Percentiles rank a stretch among this genome's conserved stretches.
These are phyloP conservation scores for Pseudogymnoascus sp. DNA, from an alignment of 2,329 filamentous ascomycete species.

Conservation along the genomic window DNA sequence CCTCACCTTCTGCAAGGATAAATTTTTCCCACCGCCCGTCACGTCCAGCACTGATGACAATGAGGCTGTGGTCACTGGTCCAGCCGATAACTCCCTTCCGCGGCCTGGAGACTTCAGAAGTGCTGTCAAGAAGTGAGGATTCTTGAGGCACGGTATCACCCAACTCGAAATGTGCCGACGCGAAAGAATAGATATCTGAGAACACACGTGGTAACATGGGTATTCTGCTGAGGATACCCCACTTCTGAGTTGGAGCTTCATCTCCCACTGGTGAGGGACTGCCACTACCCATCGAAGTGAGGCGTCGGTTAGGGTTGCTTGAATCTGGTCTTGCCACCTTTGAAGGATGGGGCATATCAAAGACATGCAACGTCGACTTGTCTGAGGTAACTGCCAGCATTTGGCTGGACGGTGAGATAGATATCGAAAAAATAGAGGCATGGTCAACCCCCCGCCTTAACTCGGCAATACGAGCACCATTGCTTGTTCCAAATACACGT, in stretches of 20 bases:
- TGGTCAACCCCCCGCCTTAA: constrained; percentile 82
- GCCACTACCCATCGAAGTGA: constrained; percentile 21
- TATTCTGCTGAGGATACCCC: constrained; percentile 75
- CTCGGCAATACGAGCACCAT: constrained; percentile 73
- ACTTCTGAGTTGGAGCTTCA: constrained; percentile 58
- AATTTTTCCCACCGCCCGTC: constrained; percentile 88
- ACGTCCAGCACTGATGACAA: constrained; percentile 69
- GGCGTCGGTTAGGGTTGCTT: constrained; percentile 25
- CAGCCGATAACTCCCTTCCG: constrained; percentile 82
- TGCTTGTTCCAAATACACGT: constrained; percentile 73
- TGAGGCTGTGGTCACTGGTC: constrained; percentile 62
- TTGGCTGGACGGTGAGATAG: constrained; percentile 72
- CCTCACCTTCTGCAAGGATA: constrained; percentile 56
- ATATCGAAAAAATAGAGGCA: constrained; percentile 77
- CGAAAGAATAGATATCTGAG: constrained; percentile 81
- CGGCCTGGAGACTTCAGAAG: constrained; percentile 35
- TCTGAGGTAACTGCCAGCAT: constrained; percentile 89
- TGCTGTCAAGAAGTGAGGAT: constrained; percentile 17
- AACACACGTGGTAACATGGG: constrained; percentile 80
- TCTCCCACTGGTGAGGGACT: constrained; percentile 28
- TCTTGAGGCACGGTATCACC: constrained; percentile 54
- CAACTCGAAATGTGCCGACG: constrained; percentile 71
- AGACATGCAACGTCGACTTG: constrained; percentile 91
- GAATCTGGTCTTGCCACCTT: constrained; percentile 30
- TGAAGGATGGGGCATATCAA: constrained; percentile 63